Conservation (phyloP, 2,329 filamentous ascomycete species). For the Nemania sp. region DNA sequence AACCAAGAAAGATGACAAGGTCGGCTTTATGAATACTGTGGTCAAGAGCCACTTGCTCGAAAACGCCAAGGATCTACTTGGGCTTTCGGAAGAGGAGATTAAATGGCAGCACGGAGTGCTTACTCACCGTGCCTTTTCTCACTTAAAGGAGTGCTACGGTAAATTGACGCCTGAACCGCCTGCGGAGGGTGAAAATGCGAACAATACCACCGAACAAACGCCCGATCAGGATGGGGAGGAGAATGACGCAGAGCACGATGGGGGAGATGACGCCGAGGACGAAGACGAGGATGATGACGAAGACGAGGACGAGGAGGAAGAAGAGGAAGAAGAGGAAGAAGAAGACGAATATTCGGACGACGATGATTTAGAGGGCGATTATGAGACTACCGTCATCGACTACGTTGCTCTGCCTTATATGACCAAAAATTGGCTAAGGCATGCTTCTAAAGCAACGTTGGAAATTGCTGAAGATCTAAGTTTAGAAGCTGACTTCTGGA, state of each 20-base stretch:
- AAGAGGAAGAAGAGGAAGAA: conserved; percentile 38
- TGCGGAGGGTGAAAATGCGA: conserved; percentile 19
- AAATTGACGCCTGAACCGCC: conserved; percentile 40
- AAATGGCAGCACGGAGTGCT: conserved; percentile 59
- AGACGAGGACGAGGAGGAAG: conserved; percentile 31
- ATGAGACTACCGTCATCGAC: conserved; percentile 39
- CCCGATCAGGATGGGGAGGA: conserved; percentile 31
- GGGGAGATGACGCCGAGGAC: conserved; percentile 26
- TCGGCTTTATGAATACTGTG: conserved; percentile 52
- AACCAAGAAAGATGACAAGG: conserved; percentile 43
- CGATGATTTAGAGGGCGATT: conserved; percentile 41
- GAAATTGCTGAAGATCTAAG: conserved; percentile 58
- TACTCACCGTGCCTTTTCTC: conserved; percentile 54
- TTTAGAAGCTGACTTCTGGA: conserved; percentile 56
- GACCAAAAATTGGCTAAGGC: conserved; percentile 57
- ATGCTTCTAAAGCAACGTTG: conserved; percentile 56
- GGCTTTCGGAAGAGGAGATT: conserved; percentile 54
- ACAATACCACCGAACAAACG: conserved; percentile 11
- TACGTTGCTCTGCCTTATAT: conserved; percentile 52
- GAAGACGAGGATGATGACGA: conserved; percentile 32
- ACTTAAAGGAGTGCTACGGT: conserved; percentile 53
- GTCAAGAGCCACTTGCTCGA: conserved; percentile 56
- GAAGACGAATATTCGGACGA: conserved; percentile 36
- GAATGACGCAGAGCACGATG: conserved; percentile 25
- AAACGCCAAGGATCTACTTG: conserved; percentile 53